These are phyloP conservation scores for Nicotiana sylvestris DNA, from an alignment of 257 asterid species.

Conservation along the genomic window DNA sequence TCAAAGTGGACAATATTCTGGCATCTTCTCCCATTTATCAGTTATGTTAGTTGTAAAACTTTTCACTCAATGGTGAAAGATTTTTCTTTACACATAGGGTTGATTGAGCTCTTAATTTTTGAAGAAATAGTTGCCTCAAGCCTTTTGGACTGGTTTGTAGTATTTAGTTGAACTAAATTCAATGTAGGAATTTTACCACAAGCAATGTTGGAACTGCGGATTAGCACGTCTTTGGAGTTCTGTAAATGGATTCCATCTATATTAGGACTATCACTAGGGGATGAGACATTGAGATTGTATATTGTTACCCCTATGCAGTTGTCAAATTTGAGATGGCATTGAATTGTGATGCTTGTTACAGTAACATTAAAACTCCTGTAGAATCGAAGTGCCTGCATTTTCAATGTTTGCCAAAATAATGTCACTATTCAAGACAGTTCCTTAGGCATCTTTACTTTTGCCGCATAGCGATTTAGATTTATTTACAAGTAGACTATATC, in stretches of 20 bases:
- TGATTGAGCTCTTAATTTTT: too few species aligned
- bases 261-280: constrained; percentile 91
- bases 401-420: too few species aligned
- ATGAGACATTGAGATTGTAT: constrained; percentile 50
- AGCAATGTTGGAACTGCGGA: constrained; percentile 55
- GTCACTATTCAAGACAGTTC: too few species aligned
- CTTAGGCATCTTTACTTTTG: too few species aligned
- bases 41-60: background rate
- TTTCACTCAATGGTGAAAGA: background rate
- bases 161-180: background rate
- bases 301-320: constrained; percentile 73
- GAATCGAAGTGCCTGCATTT: constrained; percentile 71
- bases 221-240: constrained; percentile 76
- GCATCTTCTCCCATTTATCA: background rate
- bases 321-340: constrained; percentile 80
- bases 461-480: too few species aligned
- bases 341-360: constrained; percentile 75
- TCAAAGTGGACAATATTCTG: constrained; percentile 30
- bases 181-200: constrained; percentile 51
- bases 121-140: background rate
- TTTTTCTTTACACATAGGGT: background rate
- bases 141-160: constrained; percentile 23
- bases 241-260: constrained; percentile 93
- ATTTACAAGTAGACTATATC: too few species aligned
- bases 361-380: constrained; percentile 78